phyloP scores from a whole-genome alignment of 768 basidiomycete species.

The Cystofilobasidium bisporidii region DNA sequence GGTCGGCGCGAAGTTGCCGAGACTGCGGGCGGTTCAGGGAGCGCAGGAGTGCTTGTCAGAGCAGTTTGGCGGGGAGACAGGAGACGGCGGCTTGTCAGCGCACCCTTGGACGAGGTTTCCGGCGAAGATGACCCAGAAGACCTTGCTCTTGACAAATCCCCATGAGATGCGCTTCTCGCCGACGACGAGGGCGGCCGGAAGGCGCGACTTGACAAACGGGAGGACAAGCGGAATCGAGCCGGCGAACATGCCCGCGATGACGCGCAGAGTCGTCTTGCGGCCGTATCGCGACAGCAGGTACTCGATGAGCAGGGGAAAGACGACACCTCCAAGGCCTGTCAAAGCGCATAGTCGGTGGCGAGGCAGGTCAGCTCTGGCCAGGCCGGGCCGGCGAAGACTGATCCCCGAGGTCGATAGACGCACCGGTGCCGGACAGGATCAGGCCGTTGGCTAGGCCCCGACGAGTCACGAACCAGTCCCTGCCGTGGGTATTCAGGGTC shows the following conservation, averaged over 20 bases:
- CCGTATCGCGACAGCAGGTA: neutral
- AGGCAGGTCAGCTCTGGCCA: neutral
- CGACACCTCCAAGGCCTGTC: neutral
- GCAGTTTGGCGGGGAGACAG: neutral
- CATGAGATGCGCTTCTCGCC: neutral
- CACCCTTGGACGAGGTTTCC: neutral
- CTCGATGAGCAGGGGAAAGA: slow-evolving; percentile 8
- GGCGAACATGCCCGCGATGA: slow-evolving; percentile 2
- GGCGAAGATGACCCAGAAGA: neutral
- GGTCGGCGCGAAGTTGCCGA: neutral
- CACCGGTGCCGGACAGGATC: neutral
- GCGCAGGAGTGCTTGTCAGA: neutral
- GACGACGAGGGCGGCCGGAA: neutral
- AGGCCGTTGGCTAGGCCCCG: neutral
- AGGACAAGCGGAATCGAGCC: neutral
- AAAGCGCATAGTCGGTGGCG: too few relatives aligned
- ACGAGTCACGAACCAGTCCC: too few relatives aligned
- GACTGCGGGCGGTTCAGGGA: neutral
- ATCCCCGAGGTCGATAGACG: neutral
- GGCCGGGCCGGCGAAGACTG: too few relatives aligned
- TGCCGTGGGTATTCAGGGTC: too few relatives aligned
- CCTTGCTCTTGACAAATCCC: neutral
- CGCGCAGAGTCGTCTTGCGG: neutral
- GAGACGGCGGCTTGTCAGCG: neutral
- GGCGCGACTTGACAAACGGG: neutral